Base-by-base conservation (phyloP, 192 early-diverging fungal species). In the Backusella circina region DNA sequence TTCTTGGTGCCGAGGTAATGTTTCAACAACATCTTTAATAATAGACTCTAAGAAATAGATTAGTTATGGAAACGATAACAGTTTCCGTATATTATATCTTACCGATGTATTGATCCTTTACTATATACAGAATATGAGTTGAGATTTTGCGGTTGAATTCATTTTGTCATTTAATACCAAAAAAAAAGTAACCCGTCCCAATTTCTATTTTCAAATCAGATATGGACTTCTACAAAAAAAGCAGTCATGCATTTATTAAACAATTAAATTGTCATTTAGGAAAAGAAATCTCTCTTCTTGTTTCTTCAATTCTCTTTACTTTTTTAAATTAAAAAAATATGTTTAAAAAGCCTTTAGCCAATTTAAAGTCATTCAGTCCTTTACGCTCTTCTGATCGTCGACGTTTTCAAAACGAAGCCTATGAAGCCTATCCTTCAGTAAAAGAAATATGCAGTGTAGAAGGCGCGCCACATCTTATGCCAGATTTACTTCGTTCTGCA, bases 311-410 rank as follows among this genome's bases (percentile, higher is more conserved):
- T 41, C 23, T 28, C 26, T 61, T 61, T n/a, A n/a, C 26, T 28
- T 28, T 61, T 61, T 61, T 12, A 28, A 7, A 61, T 61, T 12
- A 44, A 15, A 61, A 47, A 28, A 23, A 61, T 28, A 94, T 94
- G 92, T 94, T 94, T 78, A 94, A 92, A 72, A 94, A 94, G 78
- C 90, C 91, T 0, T 80, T 90, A 54, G 79, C 88, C 10, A 85
- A 79, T 18, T 79, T 91, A 38, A 96, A 96, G 75, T 78, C 88
- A 12, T 93, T 88, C 76, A 88, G 90, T 32, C 79, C 86, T 31
- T 76, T 95, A 28, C 86, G 93, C 8, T 87, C 87, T 13, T 93
- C 92, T 30, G 92, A 90, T 72, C 85, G 88, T 65, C 79, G 93
- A 16, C 86, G 88, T 33, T 88, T 95, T 8, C 82, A 89, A 10